These are phyloP conservation scores for Moringa oleifera DNA, from an alignment of 345 rosid genomes.

Conservation along the genomic window DNA sequence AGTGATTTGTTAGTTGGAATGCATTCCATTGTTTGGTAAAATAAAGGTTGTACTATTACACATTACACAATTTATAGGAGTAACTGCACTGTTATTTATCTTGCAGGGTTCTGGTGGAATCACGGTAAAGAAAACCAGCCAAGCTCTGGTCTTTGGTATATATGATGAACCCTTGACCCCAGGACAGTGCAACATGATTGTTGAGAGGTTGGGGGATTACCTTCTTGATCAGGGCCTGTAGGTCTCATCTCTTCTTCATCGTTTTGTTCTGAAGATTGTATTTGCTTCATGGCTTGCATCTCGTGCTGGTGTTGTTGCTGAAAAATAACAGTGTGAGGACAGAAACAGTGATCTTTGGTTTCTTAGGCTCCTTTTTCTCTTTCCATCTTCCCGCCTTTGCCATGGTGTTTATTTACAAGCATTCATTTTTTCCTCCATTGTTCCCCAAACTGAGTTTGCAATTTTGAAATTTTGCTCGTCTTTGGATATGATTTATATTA, in stretches of 20 bases:
- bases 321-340: conserved; percentile 15
- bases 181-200: conserved; percentile 89
- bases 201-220: conserved; percentile 89
- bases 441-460: not conserved
- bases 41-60: no score
- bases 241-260: conserved; percentile 4
- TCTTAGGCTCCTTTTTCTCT: not conserved
- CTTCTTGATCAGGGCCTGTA: conserved; percentile 71
- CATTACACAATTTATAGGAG: no score
- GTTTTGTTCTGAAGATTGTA: conserved; percentile 10
- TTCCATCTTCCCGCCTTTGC: not conserved
- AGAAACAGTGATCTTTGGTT: conserved; percentile 9
- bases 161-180: conserved; percentile 80
- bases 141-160: conserved; percentile 64
- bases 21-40: no score
- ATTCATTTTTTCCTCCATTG: conserved; percentile 4
- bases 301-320: conserved; percentile 9
- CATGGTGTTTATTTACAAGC: not conserved
- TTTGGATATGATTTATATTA: no score
- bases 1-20: no score
- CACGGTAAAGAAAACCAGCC: conserved; percentile 69
- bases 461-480: not conserved
- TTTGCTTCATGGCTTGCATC: conserved; percentile 4
- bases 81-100: no score
- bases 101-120: conserved; percentile 67